phyloP scores from a whole-genome alignment of 768 basidiomycete species.

The Tulasnella calospora region DNA sequence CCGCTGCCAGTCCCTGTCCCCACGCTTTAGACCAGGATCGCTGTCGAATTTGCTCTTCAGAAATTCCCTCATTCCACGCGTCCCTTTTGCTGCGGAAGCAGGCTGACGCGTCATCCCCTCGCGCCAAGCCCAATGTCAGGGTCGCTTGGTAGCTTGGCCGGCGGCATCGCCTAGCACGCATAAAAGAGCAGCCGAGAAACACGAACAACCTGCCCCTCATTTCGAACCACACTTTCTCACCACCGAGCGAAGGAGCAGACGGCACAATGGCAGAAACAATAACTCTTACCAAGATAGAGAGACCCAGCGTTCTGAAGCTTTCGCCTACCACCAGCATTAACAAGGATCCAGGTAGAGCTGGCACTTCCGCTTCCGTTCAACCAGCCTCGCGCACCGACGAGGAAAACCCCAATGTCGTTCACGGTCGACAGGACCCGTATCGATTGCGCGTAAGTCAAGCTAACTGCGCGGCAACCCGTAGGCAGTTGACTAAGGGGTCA shows the following conservation, averaged over 20 bases:
- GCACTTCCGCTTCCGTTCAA: not conserved
- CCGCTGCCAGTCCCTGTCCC: slow-evolving; percentile 67
- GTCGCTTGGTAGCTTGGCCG: slow-evolving; percentile 83
- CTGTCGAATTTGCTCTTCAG: slow-evolving; percentile 70
- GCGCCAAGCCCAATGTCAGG: slow-evolving; percentile 67
- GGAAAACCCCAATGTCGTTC: not conserved
- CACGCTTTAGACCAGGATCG: too few relatives aligned
- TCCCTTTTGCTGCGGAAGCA: slow-evolving; percentile 24
- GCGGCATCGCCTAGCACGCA: slow-evolving; percentile 69
- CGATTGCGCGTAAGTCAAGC: not conserved
- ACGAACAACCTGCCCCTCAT: not conserved
- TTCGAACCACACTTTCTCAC: not conserved
- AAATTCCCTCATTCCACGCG: slow-evolving; percentile 39
- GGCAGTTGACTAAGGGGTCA: not conserved
- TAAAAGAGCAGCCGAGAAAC: not conserved
- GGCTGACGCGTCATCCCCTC: slow-evolving; percentile 12
- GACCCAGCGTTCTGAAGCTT: not conserved
- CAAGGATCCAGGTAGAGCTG: not conserved
- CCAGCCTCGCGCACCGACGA: not conserved
- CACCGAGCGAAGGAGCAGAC: not conserved
- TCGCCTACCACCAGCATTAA: not conserved
- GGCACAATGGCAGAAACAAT: not conserved
- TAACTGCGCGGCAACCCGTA: not conserved
- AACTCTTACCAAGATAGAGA: not conserved
- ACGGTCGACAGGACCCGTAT: not conserved